Evolutionary conservation across 371 early-diverging fungal genomes (phyloP), one percentile per base, ranked within the genome.

Genomic region (Mucor plumbeus): DNA sequence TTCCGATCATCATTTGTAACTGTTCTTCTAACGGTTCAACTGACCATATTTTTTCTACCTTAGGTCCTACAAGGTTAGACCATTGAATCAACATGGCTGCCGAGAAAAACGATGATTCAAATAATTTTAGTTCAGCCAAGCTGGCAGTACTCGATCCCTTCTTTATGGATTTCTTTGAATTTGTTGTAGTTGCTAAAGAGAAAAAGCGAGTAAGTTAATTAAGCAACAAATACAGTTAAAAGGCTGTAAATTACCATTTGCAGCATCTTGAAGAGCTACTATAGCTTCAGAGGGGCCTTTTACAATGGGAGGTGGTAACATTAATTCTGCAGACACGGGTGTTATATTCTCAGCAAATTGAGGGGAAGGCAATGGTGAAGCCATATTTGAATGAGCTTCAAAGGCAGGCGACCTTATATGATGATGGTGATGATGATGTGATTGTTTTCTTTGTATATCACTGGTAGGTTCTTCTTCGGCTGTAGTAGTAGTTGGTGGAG

Each of bases 21-120:
- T 63, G 60, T 50, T 76, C 73, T 26, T 78, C 78, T 9, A 71
- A 21, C 1, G 71, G 56, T 38, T 76, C 74, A 9, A 33, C 72
- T 19, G 81, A 75, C 76, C 79, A 77, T 56, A 86, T 79, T 63
- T 85, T 86, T 38, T 85, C 85, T 41, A 85, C 84, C 62, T 86
- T 84, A 21, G 88, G 88, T 0, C 88, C 88, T 9, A 85, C 74
- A n/a, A 87, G 71, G 62, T 87, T 86, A 8, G 88, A 87, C 88
- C 88, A 87, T 47, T 85, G 85, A 31, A 87, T 75, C 19, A 86
- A 74, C 68, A 86, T 71, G 39, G 84, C 83, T 5, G 81, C 83
- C 1, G 85, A 81, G 67, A 87, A 87, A 64, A 87, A 87, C 19
- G 83, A 82, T n/a, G 80, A 80, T 21, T 86, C 84, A 44, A 86